Evolutionary conservation across 306 rosid genomes (phyloP), one percentile per base, ranked within the genome.

Genomic region (Benincasa hispida): DNA sequence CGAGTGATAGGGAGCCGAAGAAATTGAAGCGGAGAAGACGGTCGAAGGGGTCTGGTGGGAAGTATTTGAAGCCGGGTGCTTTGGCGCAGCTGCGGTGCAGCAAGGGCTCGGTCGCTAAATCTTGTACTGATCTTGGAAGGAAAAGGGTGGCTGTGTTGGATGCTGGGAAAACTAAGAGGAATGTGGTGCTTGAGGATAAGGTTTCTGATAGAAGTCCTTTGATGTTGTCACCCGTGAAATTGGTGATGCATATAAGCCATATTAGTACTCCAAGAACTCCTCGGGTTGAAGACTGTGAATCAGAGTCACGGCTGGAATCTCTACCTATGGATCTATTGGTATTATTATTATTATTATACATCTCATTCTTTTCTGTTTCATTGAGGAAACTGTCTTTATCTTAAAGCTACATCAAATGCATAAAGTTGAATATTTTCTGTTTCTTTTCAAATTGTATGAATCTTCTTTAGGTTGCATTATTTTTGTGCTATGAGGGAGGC

Each of bases 271-370:
- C 97, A 0, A 87, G 68, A 83, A 90, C 96, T 2, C 97, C 98
- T 11, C 75, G 85, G 15, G 15, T 73, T 39, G 96, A 91, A 30
- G 86, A 82, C 51, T 84, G 85, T 5, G 70, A 37, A 22, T 90
- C 91, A 0, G 96, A 91, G 32, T 94, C 97, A 0, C 83, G 85
- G 79, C 91, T 92, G 1, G 97, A 94, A 86, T 89, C 91, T 58
- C 95, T 94, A 53, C 97, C 96, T 19, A 85, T 85, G 86, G 97
- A 91, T 77, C 81, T 94, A 74, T 82, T 94, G 95, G 97, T 94
- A 89, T 81, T 72, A 60, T 69, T 25, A 24, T 69, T 25, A 24
- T 17, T 28, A 72, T 17, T 28, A 65, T 21, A 21, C 19, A 37
- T 17, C 13, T 15, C 50, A 34, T n/a, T 50, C 34, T 39, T 8